These are phyloP conservation scores for Monilinia aucupariae DNA, from an alignment of 2,329 filamentous ascomycete species.

Conservation along the genomic window DNA sequence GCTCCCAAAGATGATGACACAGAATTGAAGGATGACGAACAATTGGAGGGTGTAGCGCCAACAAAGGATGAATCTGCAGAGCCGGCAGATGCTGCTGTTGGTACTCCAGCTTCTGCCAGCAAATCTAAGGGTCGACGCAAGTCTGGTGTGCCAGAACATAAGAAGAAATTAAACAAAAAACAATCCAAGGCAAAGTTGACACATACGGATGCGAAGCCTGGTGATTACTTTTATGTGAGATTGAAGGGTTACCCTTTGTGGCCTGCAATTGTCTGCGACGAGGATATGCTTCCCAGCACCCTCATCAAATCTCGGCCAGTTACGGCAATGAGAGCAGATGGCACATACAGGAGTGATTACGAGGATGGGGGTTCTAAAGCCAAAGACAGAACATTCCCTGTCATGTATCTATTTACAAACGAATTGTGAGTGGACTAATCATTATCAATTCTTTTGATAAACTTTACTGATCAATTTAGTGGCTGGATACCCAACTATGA, in stretches of 20 bases:
- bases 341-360: constrained; percentile 81
- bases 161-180: constrained; percentile 81
- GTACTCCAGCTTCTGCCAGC: constrained; percentile 40
- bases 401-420: constrained; percentile 93
- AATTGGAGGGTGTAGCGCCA: constrained; percentile 31
- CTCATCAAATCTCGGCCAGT: constrained; percentile 76
- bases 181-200: constrained; percentile 67
- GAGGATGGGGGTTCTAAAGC: constrained; percentile 81
- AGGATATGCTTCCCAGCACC: constrained; percentile 81
- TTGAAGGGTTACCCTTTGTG: constrained; percentile 93
- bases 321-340: constrained; percentile 74
- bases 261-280: constrained; percentile 91
- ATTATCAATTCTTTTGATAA: constrained; percentile 15
- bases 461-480: constrained; percentile 43
- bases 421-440: constrained; percentile 73
- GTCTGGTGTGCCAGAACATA: constrained; percentile 64
- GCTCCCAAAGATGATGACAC: constrained; percentile 28
- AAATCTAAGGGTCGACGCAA: constrained; percentile 61
- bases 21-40: constrained; percentile 36
- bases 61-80: constrained; percentile 28
- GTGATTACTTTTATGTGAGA: constrained; percentile 86
- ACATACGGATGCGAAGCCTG: constrained; percentile 76
- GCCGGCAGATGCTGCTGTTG: constrained; percentile 35
- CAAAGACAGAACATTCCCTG: constrained; percentile 79
- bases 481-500: constrained; percentile 87